phyloP scores from a whole-genome alignment of 1,284 basidiomycete genomes.

The Boletus semigastroideus region DNA sequence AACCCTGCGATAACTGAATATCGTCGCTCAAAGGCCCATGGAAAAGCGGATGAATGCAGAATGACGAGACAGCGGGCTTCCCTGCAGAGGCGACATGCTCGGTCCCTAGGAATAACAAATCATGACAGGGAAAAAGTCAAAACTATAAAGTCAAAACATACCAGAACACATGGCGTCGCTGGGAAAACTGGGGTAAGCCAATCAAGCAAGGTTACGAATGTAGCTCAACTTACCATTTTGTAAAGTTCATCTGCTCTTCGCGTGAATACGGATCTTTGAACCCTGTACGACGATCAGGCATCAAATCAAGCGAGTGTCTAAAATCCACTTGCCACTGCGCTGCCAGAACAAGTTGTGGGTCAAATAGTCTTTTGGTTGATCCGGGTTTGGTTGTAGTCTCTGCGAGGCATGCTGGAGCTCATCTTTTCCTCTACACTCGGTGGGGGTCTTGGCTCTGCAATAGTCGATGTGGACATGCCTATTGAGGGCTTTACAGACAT shows the following conservation, averaged over 20 bases:
- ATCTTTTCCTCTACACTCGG: conserved; percentile 36
- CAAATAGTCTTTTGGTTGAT: conserved; percentile 51
- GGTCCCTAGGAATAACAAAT: neutral
- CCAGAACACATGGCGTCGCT: conserved; percentile 49
- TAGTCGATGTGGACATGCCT: conserved; percentile 55
- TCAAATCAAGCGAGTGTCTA: neutral
- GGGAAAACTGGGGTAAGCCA: neutral
- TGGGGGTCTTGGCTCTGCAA: conserved; percentile 41
- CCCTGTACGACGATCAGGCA: conserved; percentile 7
- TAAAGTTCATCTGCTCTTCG: conserved; percentile 50
- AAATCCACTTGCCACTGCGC: conserved; percentile 46
- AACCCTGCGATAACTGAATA: conserved; percentile 40
- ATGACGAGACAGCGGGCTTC: conserved; percentile 46
- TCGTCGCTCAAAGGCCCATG: conserved; percentile 40
- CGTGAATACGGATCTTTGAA: conserved; percentile 53
- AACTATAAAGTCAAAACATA: conserved; percentile 12
- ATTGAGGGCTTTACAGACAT: conserved; percentile 40
- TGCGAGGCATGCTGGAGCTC: conserved; percentile 46
- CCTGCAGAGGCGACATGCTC: conserved; percentile 8
- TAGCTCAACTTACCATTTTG: conserved; percentile 46
- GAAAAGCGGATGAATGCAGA: conserved; percentile 54
- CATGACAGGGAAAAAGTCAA: neutral
- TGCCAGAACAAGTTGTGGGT: conserved; percentile 56
- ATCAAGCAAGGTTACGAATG: neutral
- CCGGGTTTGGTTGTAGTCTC: conserved; percentile 44